Percentiles rank a stretch among this genome's conserved stretches.
Conservation (phyloP, 1,284 basidiomycete species). For the Cutaneotrichosporon cavernicola region DNA sequence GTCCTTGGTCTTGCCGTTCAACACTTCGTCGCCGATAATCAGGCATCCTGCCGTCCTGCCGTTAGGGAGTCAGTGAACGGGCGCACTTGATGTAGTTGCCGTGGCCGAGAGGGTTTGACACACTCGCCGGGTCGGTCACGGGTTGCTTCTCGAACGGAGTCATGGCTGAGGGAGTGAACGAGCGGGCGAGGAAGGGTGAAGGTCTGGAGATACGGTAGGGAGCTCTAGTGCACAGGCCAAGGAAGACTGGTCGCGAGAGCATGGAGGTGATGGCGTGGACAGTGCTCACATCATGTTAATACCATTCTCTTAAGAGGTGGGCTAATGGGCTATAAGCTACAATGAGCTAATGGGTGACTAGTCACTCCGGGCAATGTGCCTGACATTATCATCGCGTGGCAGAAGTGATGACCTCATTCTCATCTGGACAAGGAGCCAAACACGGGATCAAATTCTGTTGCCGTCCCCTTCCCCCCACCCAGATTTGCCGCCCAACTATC, state of each 20-base stretch:
- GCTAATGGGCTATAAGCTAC: background rate
- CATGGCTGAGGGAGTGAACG: constrained; percentile 18
- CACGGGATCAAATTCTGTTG: constrained; percentile 7
- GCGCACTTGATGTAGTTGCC: constrained; percentile 62
- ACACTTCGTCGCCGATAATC: constrained; percentile 55
- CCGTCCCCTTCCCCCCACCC: background rate
- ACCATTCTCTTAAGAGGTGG: no score
- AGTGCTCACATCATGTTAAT: background rate
- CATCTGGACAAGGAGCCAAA: background rate
- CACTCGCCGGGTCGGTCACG: constrained; percentile 36
- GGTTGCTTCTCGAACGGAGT: constrained; percentile 21
- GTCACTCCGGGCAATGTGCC: background rate
- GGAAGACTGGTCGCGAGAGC: constrained; percentile 1
- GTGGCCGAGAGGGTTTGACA: constrained; percentile 63
- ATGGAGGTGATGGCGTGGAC: background rate
- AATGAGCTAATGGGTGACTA: background rate
- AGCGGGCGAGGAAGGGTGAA: background rate
- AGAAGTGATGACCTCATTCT: background rate
- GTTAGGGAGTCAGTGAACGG: background rate
- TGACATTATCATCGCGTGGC: background rate
- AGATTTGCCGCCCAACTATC: constrained; percentile 8
- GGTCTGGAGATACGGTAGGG: background rate
- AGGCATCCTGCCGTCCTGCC: constrained; percentile 50
- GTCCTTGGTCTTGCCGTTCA: constrained; percentile 65
- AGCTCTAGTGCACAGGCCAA: constrained; percentile 2